Evolutionary conservation across 2,329 filamentous ascomycete species (phyloP).

Genomic region (Pseudodiploospora longispora): DNA sequence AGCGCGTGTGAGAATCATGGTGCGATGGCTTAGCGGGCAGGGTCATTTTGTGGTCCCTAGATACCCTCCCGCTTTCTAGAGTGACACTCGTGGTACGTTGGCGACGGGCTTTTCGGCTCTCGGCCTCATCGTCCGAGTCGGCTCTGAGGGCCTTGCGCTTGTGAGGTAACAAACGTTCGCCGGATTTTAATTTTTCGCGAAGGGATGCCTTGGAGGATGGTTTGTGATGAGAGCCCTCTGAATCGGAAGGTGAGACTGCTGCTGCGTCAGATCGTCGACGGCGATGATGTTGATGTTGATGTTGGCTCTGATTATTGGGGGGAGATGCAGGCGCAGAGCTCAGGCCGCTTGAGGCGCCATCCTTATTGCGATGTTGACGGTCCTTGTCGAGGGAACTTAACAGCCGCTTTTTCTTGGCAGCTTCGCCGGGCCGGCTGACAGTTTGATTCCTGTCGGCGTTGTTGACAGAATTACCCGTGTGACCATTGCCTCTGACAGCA

Average conservation of each 20-base stretch:
- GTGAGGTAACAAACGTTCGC: constrained; percentile 38
- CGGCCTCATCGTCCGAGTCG: constrained; percentile 51
- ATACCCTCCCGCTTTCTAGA: constrained; percentile 24
- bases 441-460: constrained; percentile 26
- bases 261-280: constrained; percentile 30
- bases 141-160: constrained; percentile 47
- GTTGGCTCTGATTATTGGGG: constrained; percentile 21
- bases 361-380: constrained; percentile 35
- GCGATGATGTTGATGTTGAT: constrained; percentile 5
- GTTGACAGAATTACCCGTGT: constrained; percentile 24
- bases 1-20: constrained; percentile 32
- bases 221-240: constrained; percentile 39
- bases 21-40: constrained; percentile 21
- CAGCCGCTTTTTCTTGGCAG: constrained; percentile 43
- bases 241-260: constrained; percentile 46
- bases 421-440: constrained; percentile 24
- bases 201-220: constrained; percentile 34
- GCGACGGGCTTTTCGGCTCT: constrained; percentile 45
- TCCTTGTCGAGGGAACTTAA: constrained; percentile 30
- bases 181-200: constrained; percentile 40
- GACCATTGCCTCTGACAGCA: constrained; percentile 25
- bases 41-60: constrained; percentile 26
- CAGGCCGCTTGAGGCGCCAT: constrained; percentile 43
- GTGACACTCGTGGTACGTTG: constrained; percentile 41
- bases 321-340: constrained; percentile 53